phyloP scores from a whole-genome alignment of 768 basidiomycete genomes.

The Auricularia heimuer region DNA sequence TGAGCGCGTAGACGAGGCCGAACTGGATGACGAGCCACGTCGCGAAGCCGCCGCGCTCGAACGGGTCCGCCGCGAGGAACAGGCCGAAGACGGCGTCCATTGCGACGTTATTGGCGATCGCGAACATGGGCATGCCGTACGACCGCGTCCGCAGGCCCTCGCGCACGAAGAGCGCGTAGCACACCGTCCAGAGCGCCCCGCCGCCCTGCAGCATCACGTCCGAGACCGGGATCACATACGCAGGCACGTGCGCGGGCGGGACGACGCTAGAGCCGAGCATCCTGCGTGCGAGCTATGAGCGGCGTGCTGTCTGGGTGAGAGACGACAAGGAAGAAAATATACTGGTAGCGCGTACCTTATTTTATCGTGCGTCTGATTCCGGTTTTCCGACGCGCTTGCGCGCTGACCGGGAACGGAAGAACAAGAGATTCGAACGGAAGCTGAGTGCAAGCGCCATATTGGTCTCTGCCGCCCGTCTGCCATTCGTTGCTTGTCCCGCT shows the following conservation, averaged over 20 bases:
- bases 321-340: too few relatives aligned
- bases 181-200: background rate
- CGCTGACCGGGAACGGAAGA: too few relatives aligned
- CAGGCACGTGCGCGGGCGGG: background rate
- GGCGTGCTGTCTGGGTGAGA: too few relatives aligned
- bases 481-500: too few relatives aligned
- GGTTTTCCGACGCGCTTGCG: too few relatives aligned
- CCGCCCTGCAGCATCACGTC: background rate
- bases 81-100: background rate
- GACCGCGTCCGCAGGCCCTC: background rate
- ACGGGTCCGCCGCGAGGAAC: background rate
- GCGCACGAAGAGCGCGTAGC: background rate
- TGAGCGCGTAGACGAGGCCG: background rate
- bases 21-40: background rate
- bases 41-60: background rate
- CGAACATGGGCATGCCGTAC: slow-evolving; percentile 1
- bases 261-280: background rate
- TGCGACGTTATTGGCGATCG: background rate
- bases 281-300: background rate
- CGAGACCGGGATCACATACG: background rate
- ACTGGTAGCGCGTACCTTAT: too few relatives aligned
- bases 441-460: too few relatives aligned
- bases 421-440: too few relatives aligned
- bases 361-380: too few relatives aligned
- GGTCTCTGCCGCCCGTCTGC: too few relatives aligned